A percentile compares a stretch with the other conserved stretches of the same genome.
phyloP scores from a whole-genome alignment of 768 basidiomycete species.

The Suillus subaureus region DNA sequence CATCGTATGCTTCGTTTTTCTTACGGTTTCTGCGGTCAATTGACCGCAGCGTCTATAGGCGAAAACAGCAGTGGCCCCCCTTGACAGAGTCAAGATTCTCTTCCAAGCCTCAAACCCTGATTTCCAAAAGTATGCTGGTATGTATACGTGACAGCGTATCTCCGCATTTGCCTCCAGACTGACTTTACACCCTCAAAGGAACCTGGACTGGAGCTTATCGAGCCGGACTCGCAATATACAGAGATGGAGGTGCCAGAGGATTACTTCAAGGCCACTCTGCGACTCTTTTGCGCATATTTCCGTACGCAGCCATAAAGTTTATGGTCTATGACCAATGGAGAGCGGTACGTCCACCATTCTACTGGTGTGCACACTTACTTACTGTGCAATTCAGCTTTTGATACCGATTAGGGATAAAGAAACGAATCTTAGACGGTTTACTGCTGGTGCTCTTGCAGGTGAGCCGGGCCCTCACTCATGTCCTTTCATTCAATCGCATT shows the following conservation, averaged over 20 bases:
- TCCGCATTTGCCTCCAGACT: constrained; percentile 27
- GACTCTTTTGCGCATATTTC: constrained; percentile 91
- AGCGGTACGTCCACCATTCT: constrained; percentile 47
- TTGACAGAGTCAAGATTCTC: constrained; percentile 98
- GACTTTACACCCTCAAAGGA: constrained; percentile 46
- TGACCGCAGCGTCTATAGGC: constrained; percentile 52
- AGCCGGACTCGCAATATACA: constrained; percentile 75
- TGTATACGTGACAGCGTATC: constrained; percentile 40
- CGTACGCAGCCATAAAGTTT: constrained; percentile 96
- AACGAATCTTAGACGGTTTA: constrained; percentile 77
- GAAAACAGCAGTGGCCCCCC: constrained; percentile 91
- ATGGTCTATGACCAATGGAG: constrained; percentile 94
- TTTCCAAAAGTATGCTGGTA: constrained; percentile 91
- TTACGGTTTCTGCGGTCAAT: constrained; percentile 9
- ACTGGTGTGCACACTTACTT: not conserved
- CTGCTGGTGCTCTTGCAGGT: constrained; percentile 91
- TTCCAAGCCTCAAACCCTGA: constrained; percentile 98
- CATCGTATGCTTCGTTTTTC: constrained; percentile 60
- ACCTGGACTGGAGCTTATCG: constrained; percentile 84
- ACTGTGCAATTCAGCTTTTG: constrained; percentile 53
- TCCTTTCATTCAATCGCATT: not conserved
- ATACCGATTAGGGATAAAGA: constrained; percentile 84
- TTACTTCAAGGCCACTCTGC: constrained; percentile 96
- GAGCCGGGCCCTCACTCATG: constrained; percentile 22
- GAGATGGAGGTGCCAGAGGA: constrained; percentile 68